Evolutionary conservation across 2,329 filamentous ascomycete species (phyloP).

Genomic region (Penicillium digitatum): DNA sequence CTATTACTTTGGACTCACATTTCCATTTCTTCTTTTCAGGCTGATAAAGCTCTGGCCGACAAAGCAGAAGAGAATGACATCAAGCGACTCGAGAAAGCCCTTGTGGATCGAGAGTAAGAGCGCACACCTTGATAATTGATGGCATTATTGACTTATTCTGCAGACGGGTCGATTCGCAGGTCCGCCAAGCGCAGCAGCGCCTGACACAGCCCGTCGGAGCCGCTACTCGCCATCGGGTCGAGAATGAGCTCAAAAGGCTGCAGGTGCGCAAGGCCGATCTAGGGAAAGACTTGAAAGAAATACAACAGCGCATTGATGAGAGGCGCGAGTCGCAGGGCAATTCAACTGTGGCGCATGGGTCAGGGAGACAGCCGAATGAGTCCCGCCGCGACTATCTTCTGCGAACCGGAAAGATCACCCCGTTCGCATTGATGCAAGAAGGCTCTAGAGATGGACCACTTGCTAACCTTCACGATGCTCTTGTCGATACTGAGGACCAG

Average conservation of each 20-base stretch:
- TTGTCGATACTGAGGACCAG: conserved; percentile 77
- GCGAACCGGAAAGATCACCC: conserved; percentile 94
- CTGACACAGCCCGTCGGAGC: conserved; percentile 54
- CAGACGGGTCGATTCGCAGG: conserved; percentile 63
- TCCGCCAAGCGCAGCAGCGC: conserved; percentile 57
- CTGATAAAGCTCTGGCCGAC: conserved; percentile 57
- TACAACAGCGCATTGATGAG: conserved; percentile 74
- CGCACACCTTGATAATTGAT: neutral
- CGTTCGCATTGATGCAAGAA: conserved; percentile 75
- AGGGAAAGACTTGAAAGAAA: conserved; percentile 71
- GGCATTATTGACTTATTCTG: neutral
- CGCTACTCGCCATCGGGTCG: conserved; percentile 45
- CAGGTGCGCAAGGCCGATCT: conserved; percentile 62
- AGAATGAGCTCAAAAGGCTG: conserved; percentile 60
- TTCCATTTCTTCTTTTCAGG: conserved; percentile 35
- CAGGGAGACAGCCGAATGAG: conserved; percentile 67
- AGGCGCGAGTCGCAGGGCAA: conserved; percentile 58
- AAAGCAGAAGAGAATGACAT: conserved; percentile 62
- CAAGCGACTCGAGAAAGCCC: conserved; percentile 58
- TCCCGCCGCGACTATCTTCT: conserved; percentile 85
- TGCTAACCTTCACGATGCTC: conserved; percentile 69
- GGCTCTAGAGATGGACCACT: conserved; percentile 56
- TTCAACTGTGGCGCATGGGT: conserved; percentile 42
- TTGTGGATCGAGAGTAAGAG: conserved; percentile 45
- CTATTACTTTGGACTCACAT: neutral